Evolutionary conservation across 768 basidiomycete genomes (phyloP), one percentile per base, ranked within the genome.

Genomic region (Lactarius evosmus): DNA sequence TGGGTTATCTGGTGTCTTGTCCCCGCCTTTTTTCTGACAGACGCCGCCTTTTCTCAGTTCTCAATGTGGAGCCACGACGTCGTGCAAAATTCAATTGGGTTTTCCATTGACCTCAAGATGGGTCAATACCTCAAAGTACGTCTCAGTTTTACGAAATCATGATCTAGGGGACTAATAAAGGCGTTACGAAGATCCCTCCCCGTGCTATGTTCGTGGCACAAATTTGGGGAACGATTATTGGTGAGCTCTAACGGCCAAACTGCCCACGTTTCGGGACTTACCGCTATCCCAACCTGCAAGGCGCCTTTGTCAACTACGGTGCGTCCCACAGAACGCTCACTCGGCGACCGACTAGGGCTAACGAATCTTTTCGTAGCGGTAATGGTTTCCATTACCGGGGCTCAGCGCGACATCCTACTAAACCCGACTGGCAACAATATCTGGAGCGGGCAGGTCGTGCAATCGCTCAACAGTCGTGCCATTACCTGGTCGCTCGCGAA

Each of bases 1-100:
- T 86, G 53, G 55, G 29, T 44, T 27, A 12, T 14, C 27, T 2
- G 6, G 14, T 51, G 14, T 41, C 41, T 2, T 49, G 11, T 16
- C 12, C 2, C 44, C 0, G 7, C 25, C 12, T 1, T 29, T 46
- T 25, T 49, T 5, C 34, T 44, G 4, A 52, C 34, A 50, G 8
- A 25, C 9, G 41, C 7, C 25, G 12, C n/a, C 5, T 32, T 16
- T 7, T 32, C 16, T 9, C 51, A 85, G 84, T 86, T 86, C 73
- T 80, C 83, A 0, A 85, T 85, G 83, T 86, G 85, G 85, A 85
- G 83, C 69, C 84, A 85, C 66, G 83, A 84, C 66, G 80, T 84
- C 53, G 76, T 87, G 40, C 73, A 77, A 17, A 85, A 79, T 34
- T 85, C 83, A 0, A 80, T 85, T 56, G 69, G 68, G 34, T 76